Base-by-base conservation (phyloP, 495 filamentous ascomycete species). In the Hypoxylon rickii region DNA sequence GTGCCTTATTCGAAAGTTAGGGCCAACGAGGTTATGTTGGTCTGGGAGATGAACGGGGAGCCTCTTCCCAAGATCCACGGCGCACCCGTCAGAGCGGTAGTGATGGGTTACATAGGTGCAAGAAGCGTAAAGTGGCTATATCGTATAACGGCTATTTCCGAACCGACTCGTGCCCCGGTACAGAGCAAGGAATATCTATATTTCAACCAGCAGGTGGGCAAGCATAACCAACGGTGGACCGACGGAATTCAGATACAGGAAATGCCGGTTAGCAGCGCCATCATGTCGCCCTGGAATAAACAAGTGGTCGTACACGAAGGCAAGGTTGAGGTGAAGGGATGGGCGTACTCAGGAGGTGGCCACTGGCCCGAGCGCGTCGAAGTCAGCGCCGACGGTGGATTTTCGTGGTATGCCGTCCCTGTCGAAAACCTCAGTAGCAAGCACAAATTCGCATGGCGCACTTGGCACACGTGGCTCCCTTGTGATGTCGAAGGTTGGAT, bases 21-120 rank as follows among this genome's bases (percentile, higher is more conserved):
- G 58, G 67, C 70, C 8, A 75, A 86, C 60, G 85, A 89, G 54
- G 86, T 88, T 18, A 73, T 89, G 47, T 76, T 88, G 2, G 84
- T 82, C 0, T 88, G 80, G 80, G 85, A 86, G 56, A 87, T 87
- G 85, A 89, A 89, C 43, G 85, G 80, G 21, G 70, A 84, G 50
- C 80, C 82, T 0, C 73, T 89, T 1, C 86, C 86, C 1, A 79
- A 77, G 51, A 84, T 85, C 55, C 85, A 88, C 53, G 86, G 86
- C 2, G 84, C 71, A 17, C 86, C 86, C 2, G 64, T 89, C 2
- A 76, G 86, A 3, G 77, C 76, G 0, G 76, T 89, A 1, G 83
- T 86, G 0, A 67, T 83, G 38, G 86, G 86, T 0, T 86, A 86
- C 49, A 86, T 88, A 46, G 81, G 80, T 13, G 82, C 80, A 1